Base-by-base conservation (phyloP, 2,329 filamentous ascomycete genomes). In the Aspergillus terreus region DNA sequence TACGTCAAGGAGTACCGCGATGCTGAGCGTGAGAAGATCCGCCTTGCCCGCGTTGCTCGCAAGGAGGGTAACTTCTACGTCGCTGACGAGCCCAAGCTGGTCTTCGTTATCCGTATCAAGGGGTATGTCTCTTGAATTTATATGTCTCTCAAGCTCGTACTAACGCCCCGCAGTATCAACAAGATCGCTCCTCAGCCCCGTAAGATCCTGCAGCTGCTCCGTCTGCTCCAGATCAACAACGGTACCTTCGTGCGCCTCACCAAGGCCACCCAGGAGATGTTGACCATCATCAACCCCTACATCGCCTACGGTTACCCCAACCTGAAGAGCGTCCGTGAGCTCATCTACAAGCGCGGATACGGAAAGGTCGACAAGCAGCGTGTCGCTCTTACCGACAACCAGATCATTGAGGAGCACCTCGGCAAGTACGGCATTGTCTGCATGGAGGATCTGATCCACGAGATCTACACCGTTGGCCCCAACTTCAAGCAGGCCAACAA, bases 191-290 rank as follows among this genome's bases (percentile, higher is more conserved):
- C 94, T 69, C 97, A 99, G 89, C 95, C 95, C 79, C 92, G 94
- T 84, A 99, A 99, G 87, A 97, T 96, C 73, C 86, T 99, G 69
- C 94, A 99, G 82, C 90, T 99, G 58, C 92, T 99, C 76, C 92
- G 94, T 83, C 90, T 99, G 64, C 87, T 99, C 71, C 94, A 99
- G 84, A 99, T 99, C 88, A 99, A 99, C 90, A 97, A 96, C 78
- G 94, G 92, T 78, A 90, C 96, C 78, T 99, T 99, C 82, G 83
- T 99, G 79, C 87, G 86, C 73, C 82, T 96, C 73, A 97, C 92
- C 81, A 99, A 97, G 88, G 94, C 94, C 64, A 97, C 92, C 71
- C 81, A 85, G 71, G 90, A 95, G 85, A 96, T 96, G 91, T 83
- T 95, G 73, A 95, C 94, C 83, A 85, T 97, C 64, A 90, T 99